Percentiles rank a stretch among this genome's conserved stretches.
Evolutionary conservation across 768 basidiomycete species (phyloP).

Genomic region (Lepiota venenata): DNA sequence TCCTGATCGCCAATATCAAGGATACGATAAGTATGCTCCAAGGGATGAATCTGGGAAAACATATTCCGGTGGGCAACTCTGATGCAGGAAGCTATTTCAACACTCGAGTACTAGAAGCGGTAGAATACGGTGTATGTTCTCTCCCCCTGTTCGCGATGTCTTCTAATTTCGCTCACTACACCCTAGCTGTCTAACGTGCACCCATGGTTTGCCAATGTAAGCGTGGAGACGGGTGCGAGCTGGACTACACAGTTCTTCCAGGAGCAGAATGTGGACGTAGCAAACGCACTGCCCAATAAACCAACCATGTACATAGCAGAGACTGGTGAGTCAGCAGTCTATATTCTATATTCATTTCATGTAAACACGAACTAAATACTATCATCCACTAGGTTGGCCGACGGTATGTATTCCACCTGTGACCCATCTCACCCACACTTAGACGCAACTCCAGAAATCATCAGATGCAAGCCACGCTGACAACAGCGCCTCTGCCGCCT

Average conservation of each 20-base stretch:
- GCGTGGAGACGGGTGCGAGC: slow-evolving; percentile 58
- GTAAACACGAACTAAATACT: not conserved
- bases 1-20: slow-evolving; percentile 62
- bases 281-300: slow-evolving; percentile 57
- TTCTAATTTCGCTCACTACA: not conserved
- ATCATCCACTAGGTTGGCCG: slow-evolving; percentile 47
- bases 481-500: slow-evolving; percentile 69
- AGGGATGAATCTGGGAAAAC: slow-evolving; percentile 52
- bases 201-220: slow-evolving; percentile 88
- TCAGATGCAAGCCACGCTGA: slow-evolving; percentile 52
- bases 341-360: slow-evolving; percentile 6
- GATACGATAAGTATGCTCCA: slow-evolving; percentile 59
- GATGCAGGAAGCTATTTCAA: slow-evolving; percentile 91
- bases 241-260: slow-evolving; percentile 87
- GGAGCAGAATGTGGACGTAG: slow-evolving; percentile 55
- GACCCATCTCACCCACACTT: not conserved
- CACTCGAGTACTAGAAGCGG: slow-evolving; percentile 52
- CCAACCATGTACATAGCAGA: slow-evolving; percentile 92
- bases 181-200: slow-evolving; percentile 85
- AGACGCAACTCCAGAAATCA: slow-evolving; percentile 40
- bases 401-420: slow-evolving; percentile 37
- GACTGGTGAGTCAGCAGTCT: slow-evolving; percentile 50
- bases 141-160: not conserved
- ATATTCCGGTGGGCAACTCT: slow-evolving; percentile 68
- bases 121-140: slow-evolving; percentile 66